Conservation (phyloP, 495 filamentous ascomycete species). For the Aspergillus heteromorphus region DNA sequence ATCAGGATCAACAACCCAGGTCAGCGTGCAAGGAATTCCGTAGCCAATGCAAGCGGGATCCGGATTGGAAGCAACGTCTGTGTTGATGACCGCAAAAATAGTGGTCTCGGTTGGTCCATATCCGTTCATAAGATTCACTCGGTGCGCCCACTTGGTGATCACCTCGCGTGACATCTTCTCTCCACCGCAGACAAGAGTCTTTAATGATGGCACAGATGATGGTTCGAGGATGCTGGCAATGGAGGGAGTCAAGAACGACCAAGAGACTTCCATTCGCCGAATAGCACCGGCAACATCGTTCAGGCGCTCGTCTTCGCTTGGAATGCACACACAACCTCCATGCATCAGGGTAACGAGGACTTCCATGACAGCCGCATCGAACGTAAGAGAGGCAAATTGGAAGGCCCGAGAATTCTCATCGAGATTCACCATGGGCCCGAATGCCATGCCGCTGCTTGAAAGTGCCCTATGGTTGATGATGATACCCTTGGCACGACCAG, state of each 20-base stretch:
- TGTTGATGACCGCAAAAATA: constrained; percentile 35
- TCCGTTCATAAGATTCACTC: constrained; percentile 46
- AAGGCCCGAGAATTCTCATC: constrained; percentile 37
- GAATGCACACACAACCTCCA: constrained; percentile 60
- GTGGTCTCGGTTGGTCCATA: constrained; percentile 57
- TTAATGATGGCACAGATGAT: constrained; percentile 36
- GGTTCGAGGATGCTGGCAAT: constrained; percentile 47
- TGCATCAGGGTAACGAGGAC: constrained; percentile 44
- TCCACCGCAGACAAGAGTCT: constrained; percentile 41
- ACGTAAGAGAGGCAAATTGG: constrained; percentile 52
- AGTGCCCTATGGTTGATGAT: constrained; percentile 44
- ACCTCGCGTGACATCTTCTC: constrained; percentile 46
- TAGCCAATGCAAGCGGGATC: constrained; percentile 46
- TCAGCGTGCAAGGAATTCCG: constrained; percentile 37
- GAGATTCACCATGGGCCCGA: constrained; percentile 28
- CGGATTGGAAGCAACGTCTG: constrained; percentile 22
- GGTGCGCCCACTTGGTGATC: constrained; percentile 50
- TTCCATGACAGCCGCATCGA: constrained; percentile 50
- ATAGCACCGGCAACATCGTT: constrained; percentile 47
- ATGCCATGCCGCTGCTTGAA: constrained; percentile 42
- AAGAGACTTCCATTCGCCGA: constrained; percentile 42
- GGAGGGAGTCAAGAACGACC: constrained; percentile 50
- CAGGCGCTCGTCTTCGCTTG: constrained; percentile 51
- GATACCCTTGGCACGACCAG: constrained; percentile 53
- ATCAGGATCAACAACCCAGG: constrained; percentile 53